A percentile compares a stretch with the other conserved stretches of the same genome.
These are phyloP conservation scores for Colletotrichum tropicale DNA, from an alignment of 2,329 filamentous ascomycete genomes.

Conservation along the genomic window DNA sequence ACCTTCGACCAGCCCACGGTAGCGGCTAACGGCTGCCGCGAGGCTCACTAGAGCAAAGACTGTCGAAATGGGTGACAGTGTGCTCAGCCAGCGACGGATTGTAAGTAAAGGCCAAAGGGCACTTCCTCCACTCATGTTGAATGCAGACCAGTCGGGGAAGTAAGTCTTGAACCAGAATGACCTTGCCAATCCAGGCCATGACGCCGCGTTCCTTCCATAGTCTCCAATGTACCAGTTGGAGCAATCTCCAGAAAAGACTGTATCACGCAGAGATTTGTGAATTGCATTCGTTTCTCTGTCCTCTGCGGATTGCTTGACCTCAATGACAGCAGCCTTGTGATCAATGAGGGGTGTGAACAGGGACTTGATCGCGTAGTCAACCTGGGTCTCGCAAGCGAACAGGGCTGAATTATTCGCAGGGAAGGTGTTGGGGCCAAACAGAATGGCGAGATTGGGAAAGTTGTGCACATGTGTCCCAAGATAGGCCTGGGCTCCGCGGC, in stretches of 20 bases:
- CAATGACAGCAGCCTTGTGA: slow-evolving; percentile 31
- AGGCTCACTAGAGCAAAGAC: not conserved
- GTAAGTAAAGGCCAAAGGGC: not conserved
- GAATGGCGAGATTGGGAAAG: slow-evolving; percentile 34
- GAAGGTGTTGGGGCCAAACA: slow-evolving; percentile 33
- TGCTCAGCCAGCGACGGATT: not conserved
- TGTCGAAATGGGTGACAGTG: not conserved
- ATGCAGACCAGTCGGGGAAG: not conserved
- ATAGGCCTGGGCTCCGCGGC: slow-evolving; percentile 30
- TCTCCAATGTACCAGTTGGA: slow-evolving; percentile 46
- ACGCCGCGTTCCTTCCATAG: slow-evolving; percentile 39
- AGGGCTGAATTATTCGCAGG: slow-evolving; percentile 30
- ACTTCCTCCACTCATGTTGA: not conserved
- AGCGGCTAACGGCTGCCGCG: not conserved
- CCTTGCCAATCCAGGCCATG: slow-evolving; percentile 36
- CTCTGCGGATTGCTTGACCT: slow-evolving; percentile 37
- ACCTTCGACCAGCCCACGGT: not conserved
- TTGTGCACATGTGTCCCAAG: slow-evolving; percentile 31
- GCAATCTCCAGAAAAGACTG: slow-evolving; percentile 40
- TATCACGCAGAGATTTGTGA: slow-evolving; percentile 32
- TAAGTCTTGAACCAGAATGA: slow-evolving; percentile 30
- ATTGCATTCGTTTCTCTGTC: slow-evolving; percentile 32
- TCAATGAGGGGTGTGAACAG: slow-evolving; percentile 34
- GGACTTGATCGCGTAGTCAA: slow-evolving; percentile 27
- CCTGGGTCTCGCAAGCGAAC: slow-evolving; percentile 28